phyloP scores from a whole-genome alignment of 208 protist genomes.

The Leishmania tarentolae region DNA sequence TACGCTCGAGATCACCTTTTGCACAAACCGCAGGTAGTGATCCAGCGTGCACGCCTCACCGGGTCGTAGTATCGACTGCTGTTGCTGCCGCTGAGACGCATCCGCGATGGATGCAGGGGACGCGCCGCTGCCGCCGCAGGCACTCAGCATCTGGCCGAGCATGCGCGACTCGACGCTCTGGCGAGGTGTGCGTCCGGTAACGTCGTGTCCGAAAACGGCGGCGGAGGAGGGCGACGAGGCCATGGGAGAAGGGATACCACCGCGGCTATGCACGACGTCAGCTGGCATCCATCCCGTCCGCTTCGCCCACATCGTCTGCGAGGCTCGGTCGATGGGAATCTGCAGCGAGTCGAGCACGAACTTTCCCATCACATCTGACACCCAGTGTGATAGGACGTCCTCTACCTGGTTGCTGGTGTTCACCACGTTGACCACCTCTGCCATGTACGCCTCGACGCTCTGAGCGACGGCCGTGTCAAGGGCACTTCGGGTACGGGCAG shows the following conservation, averaged over 20 bases:
- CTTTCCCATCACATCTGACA: conserved; percentile 68
- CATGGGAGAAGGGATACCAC: neutral
- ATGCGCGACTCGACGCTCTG: conserved; percentile 23
- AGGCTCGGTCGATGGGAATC: conserved; percentile 59
- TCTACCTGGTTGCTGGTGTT: conserved; percentile 54
- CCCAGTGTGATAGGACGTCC: conserved; percentile 53
- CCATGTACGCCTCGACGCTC: conserved; percentile 72
- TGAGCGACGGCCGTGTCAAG: conserved; percentile 80
- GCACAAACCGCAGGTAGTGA: conserved; percentile 68
- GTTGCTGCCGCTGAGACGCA: conserved; percentile 1
- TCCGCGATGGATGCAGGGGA: conserved; percentile 15
- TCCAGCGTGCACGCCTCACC: conserved; percentile 81
- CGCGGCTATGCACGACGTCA: conserved; percentile 21
- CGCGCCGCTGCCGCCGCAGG: conserved; percentile 1
- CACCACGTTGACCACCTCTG: conserved; percentile 64
- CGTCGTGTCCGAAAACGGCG: conserved; percentile 6
- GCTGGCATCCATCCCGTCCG: conserved; percentile 32
- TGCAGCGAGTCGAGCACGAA: conserved; percentile 77
- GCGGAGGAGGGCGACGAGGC: neutral
- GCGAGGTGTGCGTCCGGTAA: conserved; percentile 10
- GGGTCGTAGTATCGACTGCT: conserved; percentile 32
- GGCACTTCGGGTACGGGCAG: conserved; percentile 63
- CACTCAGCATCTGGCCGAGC: conserved; percentile 27
- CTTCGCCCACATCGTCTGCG: conserved; percentile 40
- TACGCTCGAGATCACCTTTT: conserved; percentile 71